Base-by-base conservation (phyloP, 2,329 filamentous ascomycete genomes). In the Arthrobotrys sinensis region DNA sequence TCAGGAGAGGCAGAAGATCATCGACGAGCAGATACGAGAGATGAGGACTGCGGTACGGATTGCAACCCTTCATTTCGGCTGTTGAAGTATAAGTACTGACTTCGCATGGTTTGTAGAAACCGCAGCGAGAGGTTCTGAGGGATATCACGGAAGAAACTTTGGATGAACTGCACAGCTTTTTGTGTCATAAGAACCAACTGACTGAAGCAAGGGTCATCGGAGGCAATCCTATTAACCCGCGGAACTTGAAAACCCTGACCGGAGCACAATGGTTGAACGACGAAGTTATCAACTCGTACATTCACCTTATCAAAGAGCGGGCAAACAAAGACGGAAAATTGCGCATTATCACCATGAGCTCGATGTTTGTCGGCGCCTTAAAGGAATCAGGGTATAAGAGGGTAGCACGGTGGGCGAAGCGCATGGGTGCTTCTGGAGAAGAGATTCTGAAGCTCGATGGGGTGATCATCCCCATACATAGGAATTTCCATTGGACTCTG, bases 221-320 rank as follows among this genome's bases (percentile, higher is more conserved):
- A 10, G 67, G 67, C n/a, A 67, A 67, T 24, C 72, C 76, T 11
- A 69, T 81, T 12, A 69, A 65, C 16, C 79, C 79, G 10, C 63
- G 62, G 10, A 80, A 81, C 32, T 55, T 81, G 3, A 76, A 73
- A 34, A 71, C 78, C 3, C 69, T 73, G 2, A 69, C 60, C 3
- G 73, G 60, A 14, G 38, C 63, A 16, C 40, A 57, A 21, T 82
- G 81, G 81, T 72, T 82, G 16, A 82, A 82, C 50, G 81, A 82
- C 45, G 80, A 82, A 40, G 77, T 81, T 19, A 81, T 82, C 53
- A 80, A 82, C 48, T 80, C 78, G 7, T 82, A 82, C 28, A 45
- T 81, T 2, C 52, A 76, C 28, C 76, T 82, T 34, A 71, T 82
- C 43, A 73, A 73, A 19, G 80, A 80, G 10, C 80, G 81, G 19